Evolutionary conservation across 768 basidiomycete genomes (phyloP).

Genomic region (Boletellus ananas): DNA sequence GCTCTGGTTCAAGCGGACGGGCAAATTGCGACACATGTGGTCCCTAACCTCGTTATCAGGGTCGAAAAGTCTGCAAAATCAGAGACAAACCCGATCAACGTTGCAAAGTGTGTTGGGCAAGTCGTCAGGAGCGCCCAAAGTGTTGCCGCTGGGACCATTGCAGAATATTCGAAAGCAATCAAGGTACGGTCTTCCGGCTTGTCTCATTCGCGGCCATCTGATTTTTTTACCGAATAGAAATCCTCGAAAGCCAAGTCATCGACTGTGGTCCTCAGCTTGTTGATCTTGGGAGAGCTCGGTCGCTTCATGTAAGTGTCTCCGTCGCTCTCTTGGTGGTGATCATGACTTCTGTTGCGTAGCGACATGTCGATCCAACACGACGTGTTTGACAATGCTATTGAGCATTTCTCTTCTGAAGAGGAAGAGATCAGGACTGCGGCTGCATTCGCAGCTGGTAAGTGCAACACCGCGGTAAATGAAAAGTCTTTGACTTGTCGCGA

Average conservation of each 20-base stretch:
- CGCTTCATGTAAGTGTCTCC: conserved; percentile 63
- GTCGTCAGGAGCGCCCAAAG: conserved; percentile 68
- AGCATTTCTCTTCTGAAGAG: conserved; percentile 69
- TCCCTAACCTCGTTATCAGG: conserved; percentile 66
- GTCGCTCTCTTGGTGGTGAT: background rate
- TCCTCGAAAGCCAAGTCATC: conserved; percentile 61
- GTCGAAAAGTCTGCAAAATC: conserved; percentile 61
- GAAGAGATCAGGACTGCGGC: conserved; percentile 90
- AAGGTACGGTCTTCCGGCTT: conserved; percentile 46
- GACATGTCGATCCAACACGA: conserved; percentile 82
- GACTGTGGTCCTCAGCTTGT: conserved; percentile 74
- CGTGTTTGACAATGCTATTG: conserved; percentile 72
- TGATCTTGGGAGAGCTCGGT: conserved; percentile 91
- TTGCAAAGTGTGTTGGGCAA: conserved; percentile 81
- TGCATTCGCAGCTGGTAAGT: conserved; percentile 85
- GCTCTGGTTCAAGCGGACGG: conserved; percentile 80
- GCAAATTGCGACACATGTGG: conserved; percentile 77
- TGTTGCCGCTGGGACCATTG: conserved; percentile 79
- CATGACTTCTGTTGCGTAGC: conserved; percentile 39
- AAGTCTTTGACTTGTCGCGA: background rate
- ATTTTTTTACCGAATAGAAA: conserved; percentile 31
- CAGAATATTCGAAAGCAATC: conserved; percentile 77
- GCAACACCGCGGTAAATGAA: background rate
- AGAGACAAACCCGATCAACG: conserved; percentile 59
- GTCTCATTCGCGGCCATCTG: background rate